A percentile compares a stretch with the other conserved stretches of the same genome.
These are phyloP conservation scores for thale cress (Arabidopsis thaliana) DNA, from an alignment of 345 rosid genomes.

Conservation along the genomic window TAIR10.1 NC_003070.9:25520001-25520500, in stretches of 20 bases:
- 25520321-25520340: slow-evolving; percentile 53
- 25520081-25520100: slow-evolving; percentile 58
- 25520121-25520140: background rate
- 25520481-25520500: slow-evolving; percentile 66
- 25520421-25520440: background rate
- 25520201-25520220: slow-evolving; percentile 56
- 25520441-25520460: background rate
- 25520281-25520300: slow-evolving; percentile 63
- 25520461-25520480: slow-evolving; percentile 51
- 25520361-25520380: slow-evolving; percentile 66
- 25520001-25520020: slow-evolving; percentile 50
- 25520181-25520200: slow-evolving; percentile 57
- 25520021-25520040: slow-evolving; percentile 58
- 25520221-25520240: slow-evolving; percentile 39
- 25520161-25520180: slow-evolving; percentile 47
- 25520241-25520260: slow-evolving; percentile 63
- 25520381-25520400: slow-evolving; percentile 57
- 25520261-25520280: slow-evolving; percentile 56
- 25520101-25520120: slow-evolving; percentile 49
- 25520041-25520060: slow-evolving; percentile 51
- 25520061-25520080: slow-evolving; percentile 76
- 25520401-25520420: background rate
- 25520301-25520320: slow-evolving; percentile 54
- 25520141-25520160: slow-evolving; percentile 1
- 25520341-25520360: slow-evolving; percentile 55